Evolutionary conservation across 1,284 basidiomycete species (phyloP).

Genomic region (Tetrapyrgos nigripes): DNA sequence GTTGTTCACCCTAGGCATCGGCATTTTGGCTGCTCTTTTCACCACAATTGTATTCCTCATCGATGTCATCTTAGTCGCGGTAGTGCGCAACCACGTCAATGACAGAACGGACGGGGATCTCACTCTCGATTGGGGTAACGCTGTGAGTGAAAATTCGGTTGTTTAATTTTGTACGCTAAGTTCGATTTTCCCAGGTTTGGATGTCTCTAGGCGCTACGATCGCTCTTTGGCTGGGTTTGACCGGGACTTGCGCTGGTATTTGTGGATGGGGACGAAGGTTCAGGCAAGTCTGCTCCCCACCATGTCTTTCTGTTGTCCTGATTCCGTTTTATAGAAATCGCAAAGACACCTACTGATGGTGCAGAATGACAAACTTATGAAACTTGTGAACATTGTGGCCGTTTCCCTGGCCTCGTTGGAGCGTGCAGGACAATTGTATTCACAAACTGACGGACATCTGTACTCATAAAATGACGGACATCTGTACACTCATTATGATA

Average conservation of each 20-base stretch:
- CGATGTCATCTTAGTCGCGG: slow-evolving; percentile 57
- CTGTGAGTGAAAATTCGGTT: too few relatives aligned
- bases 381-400: not conserved
- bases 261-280: slow-evolving; percentile 34
- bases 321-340: slow-evolving; percentile 8
- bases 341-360: slow-evolving; percentile 7
- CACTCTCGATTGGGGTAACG: slow-evolving; percentile 52
- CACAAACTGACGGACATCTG: too few relatives aligned
- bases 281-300: slow-evolving; percentile 5
- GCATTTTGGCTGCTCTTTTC: slow-evolving; percentile 46
- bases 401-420: too few relatives aligned
- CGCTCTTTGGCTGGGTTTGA: slow-evolving; percentile 52
- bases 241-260: slow-evolving; percentile 47
- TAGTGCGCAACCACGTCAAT: slow-evolving; percentile 48
- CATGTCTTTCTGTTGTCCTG: not conserved
- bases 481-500: too few relatives aligned
- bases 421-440: too few relatives aligned
- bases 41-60: slow-evolving; percentile 60
- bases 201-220: slow-evolving; percentile 57
- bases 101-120: slow-evolving; percentile 48
- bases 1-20: slow-evolving; percentile 39
- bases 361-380: not conserved
- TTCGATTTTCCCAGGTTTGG: slow-evolving; percentile 50
- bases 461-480: too few relatives aligned
- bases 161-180: too few relatives aligned